Percentiles rank a stretch among this genome's conserved stretches.
phyloP scores from a whole-genome alignment of 2,329 filamentous ascomycete species.

The Xylaria arbuscula region DNA sequence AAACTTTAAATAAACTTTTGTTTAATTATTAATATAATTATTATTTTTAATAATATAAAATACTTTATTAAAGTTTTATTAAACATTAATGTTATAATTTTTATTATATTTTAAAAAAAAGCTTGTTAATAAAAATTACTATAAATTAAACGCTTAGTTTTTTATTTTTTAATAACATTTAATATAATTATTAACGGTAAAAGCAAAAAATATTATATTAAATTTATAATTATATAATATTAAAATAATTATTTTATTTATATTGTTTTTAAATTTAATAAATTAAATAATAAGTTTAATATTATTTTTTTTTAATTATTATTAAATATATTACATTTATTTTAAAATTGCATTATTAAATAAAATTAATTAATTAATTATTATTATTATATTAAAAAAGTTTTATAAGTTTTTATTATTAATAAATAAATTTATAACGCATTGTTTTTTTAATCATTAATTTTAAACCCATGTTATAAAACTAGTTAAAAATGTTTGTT shows the following conservation, averaged over 20 bases:
- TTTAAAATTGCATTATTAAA: neutral
- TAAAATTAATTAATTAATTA: neutral
- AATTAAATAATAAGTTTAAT: slow-evolving; percentile 2
- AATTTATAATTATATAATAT: neutral
- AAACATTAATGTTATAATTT: neutral
- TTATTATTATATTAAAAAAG: neutral
- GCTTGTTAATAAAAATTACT: slow-evolving; percentile 18
- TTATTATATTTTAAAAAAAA: too few relatives aligned
- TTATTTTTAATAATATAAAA: slow-evolving; percentile 10
- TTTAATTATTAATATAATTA: neutral
- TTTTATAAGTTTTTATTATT: neutral
- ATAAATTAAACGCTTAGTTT: neutral
- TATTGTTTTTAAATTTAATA: slow-evolving; percentile 1
- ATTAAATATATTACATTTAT: slow-evolving; percentile 1
- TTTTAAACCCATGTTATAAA: slow-evolving; percentile 2
- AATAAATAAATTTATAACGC: neutral
- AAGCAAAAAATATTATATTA: neutral
- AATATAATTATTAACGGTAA: neutral
- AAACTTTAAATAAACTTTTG: neutral
- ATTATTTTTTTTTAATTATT: slow-evolving; percentile 7
- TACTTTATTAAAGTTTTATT: slow-evolving; percentile 3
- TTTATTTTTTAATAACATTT: neutral
- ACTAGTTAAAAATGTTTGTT: neutral
- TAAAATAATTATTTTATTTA: neutral
- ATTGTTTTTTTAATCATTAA: slow-evolving; percentile 1